These are phyloP conservation scores for Claviceps sp. DNA, from an alignment of 2,329 filamentous ascomycete genomes.

Conservation along the genomic window DNA sequence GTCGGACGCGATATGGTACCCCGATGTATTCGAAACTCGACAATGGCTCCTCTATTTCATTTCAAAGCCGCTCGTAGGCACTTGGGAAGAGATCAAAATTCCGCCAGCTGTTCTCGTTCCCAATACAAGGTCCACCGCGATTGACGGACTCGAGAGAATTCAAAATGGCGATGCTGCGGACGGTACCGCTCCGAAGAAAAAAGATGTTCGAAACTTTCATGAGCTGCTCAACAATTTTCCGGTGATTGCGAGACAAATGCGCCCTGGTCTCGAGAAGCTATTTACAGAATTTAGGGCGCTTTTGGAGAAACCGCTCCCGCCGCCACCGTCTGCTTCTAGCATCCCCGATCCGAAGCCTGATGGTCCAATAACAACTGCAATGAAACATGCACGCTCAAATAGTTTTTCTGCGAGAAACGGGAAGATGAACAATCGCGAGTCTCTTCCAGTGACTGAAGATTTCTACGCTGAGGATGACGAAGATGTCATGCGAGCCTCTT, in stretches of 20 bases:
- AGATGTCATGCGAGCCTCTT: constrained; percentile 71
- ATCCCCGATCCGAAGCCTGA: constrained; percentile 47
- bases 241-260: constrained; percentile 93
- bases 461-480: constrained; percentile 82
- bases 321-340: constrained; percentile 48
- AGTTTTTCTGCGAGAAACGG: constrained; percentile 26
- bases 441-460: constrained; percentile 41
- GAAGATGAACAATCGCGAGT: constrained; percentile 18
- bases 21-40: constrained; percentile 74
- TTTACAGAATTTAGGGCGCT: constrained; percentile 82
- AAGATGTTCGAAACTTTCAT: constrained; percentile 80
- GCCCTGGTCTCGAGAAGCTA: constrained; percentile 73
- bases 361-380: constrained; percentile 40
- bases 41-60: constrained; percentile 98
- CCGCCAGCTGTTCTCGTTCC: constrained; percentile 47
- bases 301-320: constrained; percentile 72
- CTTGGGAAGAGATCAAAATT: constrained; percentile 64
- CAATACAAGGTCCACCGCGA: constrained; percentile 25
- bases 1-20: constrained; percentile 74
- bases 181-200: constrained; percentile 46
- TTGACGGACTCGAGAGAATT: constrained; percentile 23
- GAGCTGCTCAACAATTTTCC: constrained; percentile 86
- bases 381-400: constrained; percentile 41
- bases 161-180: constrained; percentile 28
- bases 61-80: constrained; percentile 72